phyloP scores from a whole-genome alignment of 1,284 basidiomycete species.

The Grifola frondosa region DNA sequence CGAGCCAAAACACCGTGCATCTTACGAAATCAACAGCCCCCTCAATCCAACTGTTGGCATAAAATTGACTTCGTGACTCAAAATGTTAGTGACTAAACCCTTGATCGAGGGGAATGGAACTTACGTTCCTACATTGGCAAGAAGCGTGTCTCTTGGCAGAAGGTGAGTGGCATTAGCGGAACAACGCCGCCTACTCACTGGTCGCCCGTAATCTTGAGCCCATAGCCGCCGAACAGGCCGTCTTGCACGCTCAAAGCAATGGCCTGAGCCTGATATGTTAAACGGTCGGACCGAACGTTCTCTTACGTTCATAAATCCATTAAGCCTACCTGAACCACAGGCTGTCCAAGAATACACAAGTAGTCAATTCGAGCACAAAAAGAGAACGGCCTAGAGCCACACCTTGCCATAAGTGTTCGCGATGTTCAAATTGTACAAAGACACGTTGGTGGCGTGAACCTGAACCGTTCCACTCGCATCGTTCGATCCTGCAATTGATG shows the following conservation, averaged over 20 bases:
- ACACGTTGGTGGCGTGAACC: conserved; percentile 50
- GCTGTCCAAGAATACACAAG: conserved; percentile 2
- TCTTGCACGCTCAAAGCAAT: conserved; percentile 56
- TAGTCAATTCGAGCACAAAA: neutral
- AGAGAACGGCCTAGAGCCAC: conserved; percentile 4
- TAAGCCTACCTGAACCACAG: conserved; percentile 21
- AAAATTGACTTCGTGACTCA: conserved; percentile 20
- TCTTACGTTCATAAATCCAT: conserved; percentile 2
- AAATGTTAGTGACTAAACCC: conserved; percentile 1
- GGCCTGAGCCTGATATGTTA: conserved; percentile 42
- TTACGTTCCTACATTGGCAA: conserved; percentile 48
- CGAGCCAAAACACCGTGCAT: neutral
- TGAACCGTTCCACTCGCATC: conserved; percentile 55
- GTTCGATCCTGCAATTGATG: conserved; percentile 47
- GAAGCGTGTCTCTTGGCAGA: conserved; percentile 33
- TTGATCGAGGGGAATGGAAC: conserved; percentile 23
- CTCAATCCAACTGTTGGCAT: conserved; percentile 35
- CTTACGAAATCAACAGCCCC: conserved; percentile 56
- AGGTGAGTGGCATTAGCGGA: neutral
- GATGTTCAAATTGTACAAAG: conserved; percentile 57
- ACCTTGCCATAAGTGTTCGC: conserved; percentile 51
- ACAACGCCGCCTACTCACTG: conserved; percentile 38
- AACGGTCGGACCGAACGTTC: no score
- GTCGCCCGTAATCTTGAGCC: conserved; percentile 51
- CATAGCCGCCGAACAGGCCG: conserved; percentile 49